Evolutionary conservation across 1,139 yeast genomes (phyloP).

Genomic region (Pichia sorboxylosa): DNA sequence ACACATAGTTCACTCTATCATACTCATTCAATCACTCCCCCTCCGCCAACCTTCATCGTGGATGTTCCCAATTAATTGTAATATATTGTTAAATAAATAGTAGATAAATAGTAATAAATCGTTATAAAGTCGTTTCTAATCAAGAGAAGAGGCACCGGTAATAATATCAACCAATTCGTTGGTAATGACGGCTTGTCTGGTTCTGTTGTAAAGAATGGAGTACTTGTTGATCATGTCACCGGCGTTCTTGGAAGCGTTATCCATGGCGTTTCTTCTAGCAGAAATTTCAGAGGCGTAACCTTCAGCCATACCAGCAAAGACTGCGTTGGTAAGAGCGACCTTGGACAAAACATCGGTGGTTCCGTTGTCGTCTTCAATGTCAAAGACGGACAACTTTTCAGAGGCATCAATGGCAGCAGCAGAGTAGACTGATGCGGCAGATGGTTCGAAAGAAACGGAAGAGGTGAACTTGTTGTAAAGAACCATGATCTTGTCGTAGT

Average conservation of each 20-base stretch:
- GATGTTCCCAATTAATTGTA: too few relatives aligned
- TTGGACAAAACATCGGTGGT: slow-evolving; percentile 54
- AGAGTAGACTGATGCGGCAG: slow-evolving; percentile 54
- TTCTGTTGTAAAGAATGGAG: slow-evolving; percentile 97
- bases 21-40: too few relatives aligned
- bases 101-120: too few relatives aligned
- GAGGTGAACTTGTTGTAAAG: slow-evolving; percentile 80
- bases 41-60: too few relatives aligned
- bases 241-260: slow-evolving; percentile 98
- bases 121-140: slow-evolving; percentile 30
- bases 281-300: slow-evolving; percentile 97
- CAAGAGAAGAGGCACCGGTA: slow-evolving; percentile 98
- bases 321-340: slow-evolving; percentile 81
- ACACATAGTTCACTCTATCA: too few relatives aligned
- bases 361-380: slow-evolving; percentile 67
- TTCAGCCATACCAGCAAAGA: slow-evolving; percentile 89
- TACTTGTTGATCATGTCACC: slow-evolving; percentile 96
- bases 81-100: too few relatives aligned
- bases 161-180: slow-evolving; percentile 98
- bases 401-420: slow-evolving; percentile 70
- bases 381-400: slow-evolving; percentile 78
- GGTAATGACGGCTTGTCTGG: slow-evolving; percentile 99
- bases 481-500: slow-evolving; percentile 69
- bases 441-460: slow-evolving; percentile 86
- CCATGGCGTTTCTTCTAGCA: slow-evolving; percentile 99